These are phyloP conservation scores for Zalerion maritima DNA, from an alignment of 495 filamentous ascomycete species.

Conservation along the genomic window DNA sequence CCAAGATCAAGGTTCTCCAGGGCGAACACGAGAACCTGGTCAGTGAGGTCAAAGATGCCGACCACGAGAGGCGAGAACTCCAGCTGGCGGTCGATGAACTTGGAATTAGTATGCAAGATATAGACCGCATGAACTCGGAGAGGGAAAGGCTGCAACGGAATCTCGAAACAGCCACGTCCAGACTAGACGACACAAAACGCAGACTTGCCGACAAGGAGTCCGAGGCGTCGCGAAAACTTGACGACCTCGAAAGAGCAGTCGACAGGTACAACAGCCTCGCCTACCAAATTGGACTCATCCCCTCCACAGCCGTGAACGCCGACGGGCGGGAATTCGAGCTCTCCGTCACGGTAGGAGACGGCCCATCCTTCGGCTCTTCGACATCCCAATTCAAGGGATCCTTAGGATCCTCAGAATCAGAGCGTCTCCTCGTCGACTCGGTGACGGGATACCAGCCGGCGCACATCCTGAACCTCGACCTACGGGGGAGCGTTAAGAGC, in stretches of 20 bases:
- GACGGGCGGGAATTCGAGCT: conserved; percentile 77
- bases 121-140: conserved; percentile 95
- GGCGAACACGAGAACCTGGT: conserved; percentile 68
- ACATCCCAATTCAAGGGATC: conserved; percentile 52
- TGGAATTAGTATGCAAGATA: conserved; percentile 89
- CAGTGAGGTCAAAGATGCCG: conserved; percentile 58
- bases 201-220: conserved; percentile 70
- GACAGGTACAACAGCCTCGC: conserved; percentile 85
- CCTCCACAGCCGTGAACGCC: conserved; percentile 67
- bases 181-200: conserved; percentile 70
- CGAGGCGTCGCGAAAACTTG: conserved; percentile 68
- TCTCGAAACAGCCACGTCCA: conserved; percentile 54
- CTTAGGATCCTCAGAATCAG: conserved; percentile 25
- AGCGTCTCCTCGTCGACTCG: conserved; percentile 62
- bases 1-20: conserved; percentile 57
- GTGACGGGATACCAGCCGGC: conserved; percentile 78
- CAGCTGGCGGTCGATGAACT: conserved; percentile 79
- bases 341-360: conserved; percentile 46
- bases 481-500: conserved; percentile 65
- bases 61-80: conserved; percentile 63
- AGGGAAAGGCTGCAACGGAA: conserved; percentile 79
- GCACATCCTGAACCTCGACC: conserved; percentile 72
- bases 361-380: conserved; percentile 52
- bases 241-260: conserved; percentile 74
- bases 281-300: conserved; percentile 85